Evolutionary conservation across 768 basidiomycete species (phyloP), one percentile per base, ranked within the genome.

Genomic region (Leucosporidium scottii): DNA sequence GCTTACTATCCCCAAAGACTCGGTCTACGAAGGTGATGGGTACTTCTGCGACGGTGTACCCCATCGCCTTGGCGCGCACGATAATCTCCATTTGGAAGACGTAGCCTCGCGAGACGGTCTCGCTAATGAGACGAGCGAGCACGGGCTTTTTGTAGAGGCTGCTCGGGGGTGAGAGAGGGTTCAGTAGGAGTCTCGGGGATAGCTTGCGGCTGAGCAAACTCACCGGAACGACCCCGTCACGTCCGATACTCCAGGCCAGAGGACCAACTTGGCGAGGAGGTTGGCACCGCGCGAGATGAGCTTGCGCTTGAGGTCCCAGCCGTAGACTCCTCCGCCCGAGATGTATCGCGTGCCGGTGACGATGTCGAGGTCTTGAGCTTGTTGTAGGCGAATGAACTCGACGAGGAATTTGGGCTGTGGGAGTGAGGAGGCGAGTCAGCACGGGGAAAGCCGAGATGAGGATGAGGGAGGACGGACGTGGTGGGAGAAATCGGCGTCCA

Each of bases 51-150:
- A 94, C 86, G 6, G 83, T 85, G 79, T 91, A 93, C 8, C 90
- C 91, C 64, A 90, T 79, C 2, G 88, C 85, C 27, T 86, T 83
- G 7, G 92, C 92, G 1, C 92, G 85, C 25, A 91, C 92, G 84
- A 93, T 93, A 87, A 93, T 94, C 77, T 94, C 92, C 92, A 94
- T 94, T 82, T 94, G 92, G 81, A 94, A 93, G 36, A 94, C 92
- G 74, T 93, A 94, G 13, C 92, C 92, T 71, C 89, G 89, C 3
- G 91, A 91, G 68, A 87, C 83, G 2, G 89, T 91, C 71, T 87
- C 83, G 7, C 87, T 84, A 74, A 94, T 93, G 75, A 94, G 88
- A 72, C 91, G 86, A 58, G 83, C 84, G 63, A 94, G 81, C 10
- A 89, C 92, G 1, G 83, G 82, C 17, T 85, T 77, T 49, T 89